Base-by-base conservation (phyloP, 192 early-diverging fungal genomes). In the Backusella morwellensis region DNA sequence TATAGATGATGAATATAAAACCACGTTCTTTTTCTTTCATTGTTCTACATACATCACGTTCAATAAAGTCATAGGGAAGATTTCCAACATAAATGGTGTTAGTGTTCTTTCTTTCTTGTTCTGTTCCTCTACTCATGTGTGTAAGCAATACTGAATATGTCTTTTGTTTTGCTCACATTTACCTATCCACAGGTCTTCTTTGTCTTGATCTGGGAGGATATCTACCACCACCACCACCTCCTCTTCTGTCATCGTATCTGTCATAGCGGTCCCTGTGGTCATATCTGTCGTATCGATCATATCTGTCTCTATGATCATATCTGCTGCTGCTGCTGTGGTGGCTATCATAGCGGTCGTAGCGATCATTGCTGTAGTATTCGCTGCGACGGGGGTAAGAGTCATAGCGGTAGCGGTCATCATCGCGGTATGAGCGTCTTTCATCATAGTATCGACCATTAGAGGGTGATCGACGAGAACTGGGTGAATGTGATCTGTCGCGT, bases 71-170 rank as follows among this genome's bases (percentile, higher is more conserved):
- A 74, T 94, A 94, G 5, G 93, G 93, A 70, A 94, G 84, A 72
- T 93, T 94, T 68, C 93, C 93, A n/a, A 93, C 88, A 74, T 88
- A 94, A 15, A 94, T 75, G 11, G 89, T 90, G 56, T 82, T 88
- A 6, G 89, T 90, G 0, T 77, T 85, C 34, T 86, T 69, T 29
- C 93, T 80, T 76, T 93, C 90, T 69, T 88, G 87, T 52, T 94
- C 93, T 50, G 84, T 85, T 26, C 93, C 93, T 75, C 91, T 32
- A 32, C 3, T 32, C 32, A 32, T 3, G 32, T 32, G 32, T 32
- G 32, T 32, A 32, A 32, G 32, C 32, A 32, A 32, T 32, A 3
- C 32, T 32, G 32, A 32, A 2, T 1, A 32, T 32, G 32, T 32
- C 32, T 32, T 32, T 32, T 32, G 32, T 3, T 3, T 32, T 32